A percentile compares a stretch with the other conserved stretches of the same genome.
phyloP scores from a whole-genome alignment of 805 yeast genomes.

The Aciculoconidium aculeatum region DNA sequence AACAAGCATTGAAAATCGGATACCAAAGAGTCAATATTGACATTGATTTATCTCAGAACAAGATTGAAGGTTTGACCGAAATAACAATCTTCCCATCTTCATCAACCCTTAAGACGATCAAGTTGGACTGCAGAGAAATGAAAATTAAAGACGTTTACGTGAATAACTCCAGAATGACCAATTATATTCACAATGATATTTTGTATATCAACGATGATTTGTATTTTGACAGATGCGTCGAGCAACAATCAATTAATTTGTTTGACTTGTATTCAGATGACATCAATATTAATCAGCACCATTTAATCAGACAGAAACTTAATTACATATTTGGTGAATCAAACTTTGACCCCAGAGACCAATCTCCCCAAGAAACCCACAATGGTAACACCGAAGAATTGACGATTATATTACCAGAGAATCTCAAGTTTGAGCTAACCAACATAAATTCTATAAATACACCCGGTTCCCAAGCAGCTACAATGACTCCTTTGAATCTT shows the following conservation, averaged over 20 bases:
- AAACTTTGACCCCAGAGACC: conserved; percentile 24
- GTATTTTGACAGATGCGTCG: conserved; percentile 22
- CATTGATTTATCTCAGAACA: conserved; percentile 61
- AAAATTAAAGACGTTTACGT: conserved; percentile 58
- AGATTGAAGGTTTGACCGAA: conserved; percentile 72
- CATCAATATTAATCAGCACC: conserved; percentile 50
- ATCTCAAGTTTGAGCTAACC: conserved; percentile 54
- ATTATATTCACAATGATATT: conserved; percentile 52
- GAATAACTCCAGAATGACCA: conserved; percentile 48
- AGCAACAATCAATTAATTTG: conserved; percentile 21
- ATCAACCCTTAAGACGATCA: conserved; percentile 49
- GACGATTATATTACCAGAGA: conserved; percentile 57
- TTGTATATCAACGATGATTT: conserved; percentile 34
- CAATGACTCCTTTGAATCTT: conserved; percentile 33
- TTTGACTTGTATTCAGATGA: conserved; percentile 40
- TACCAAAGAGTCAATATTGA: conserved; percentile 82
- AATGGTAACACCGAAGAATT: conserved; percentile 58
- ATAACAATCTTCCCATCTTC: conserved; percentile 71
- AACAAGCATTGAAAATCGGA: conserved; percentile 61
- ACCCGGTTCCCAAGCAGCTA: conserved; percentile 23
- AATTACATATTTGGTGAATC: conserved; percentile 48
- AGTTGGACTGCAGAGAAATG: conserved; percentile 77
- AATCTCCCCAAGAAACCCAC: conserved; percentile 9
- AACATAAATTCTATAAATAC: conserved; percentile 34
- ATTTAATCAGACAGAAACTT: conserved; percentile 47